Percentiles rank a stretch among this genome's conserved stretches.
phyloP scores from a whole-genome alignment of 345 rosid species.

The Aurinia saxatilis region DNA sequence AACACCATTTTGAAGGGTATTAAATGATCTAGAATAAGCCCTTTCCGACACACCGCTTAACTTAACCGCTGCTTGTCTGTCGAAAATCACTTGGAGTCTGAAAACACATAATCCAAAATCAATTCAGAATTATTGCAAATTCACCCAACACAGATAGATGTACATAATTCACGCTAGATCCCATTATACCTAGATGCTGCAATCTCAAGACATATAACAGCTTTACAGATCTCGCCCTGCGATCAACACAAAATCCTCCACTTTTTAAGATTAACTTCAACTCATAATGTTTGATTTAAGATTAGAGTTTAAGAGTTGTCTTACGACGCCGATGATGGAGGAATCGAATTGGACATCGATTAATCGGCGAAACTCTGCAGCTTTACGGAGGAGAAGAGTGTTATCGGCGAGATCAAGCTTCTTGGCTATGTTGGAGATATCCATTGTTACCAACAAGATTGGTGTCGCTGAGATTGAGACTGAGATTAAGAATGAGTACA shows the following conservation, averaged over 20 bases:
- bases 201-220: slow-evolving; percentile 76
- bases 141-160: not conserved
- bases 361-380: slow-evolving; percentile 82
- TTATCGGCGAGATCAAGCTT: slow-evolving; percentile 52
- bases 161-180: no score
- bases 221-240: slow-evolving; percentile 86
- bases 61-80: slow-evolving; percentile 10
- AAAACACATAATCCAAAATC: not conserved
- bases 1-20: not conserved
- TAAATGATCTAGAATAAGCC: slow-evolving; percentile 42
- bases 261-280: not conserved
- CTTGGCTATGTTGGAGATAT: slow-evolving; percentile 54
- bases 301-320: not conserved
- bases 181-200: slow-evolving; percentile 52
- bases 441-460: slow-evolving; percentile 33
- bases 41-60: not conserved
- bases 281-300: not conserved
- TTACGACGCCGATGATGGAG: slow-evolving; percentile 74
- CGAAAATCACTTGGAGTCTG: not conserved
- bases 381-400: slow-evolving; percentile 57
- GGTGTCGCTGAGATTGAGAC: not conserved
- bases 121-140: not conserved
- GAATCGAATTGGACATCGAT: slow-evolving; percentile 78
- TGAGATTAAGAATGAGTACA: not conserved
- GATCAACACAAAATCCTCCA: not conserved